These are phyloP conservation scores for Fusarium chuoi DNA, from an alignment of 2,329 filamentous ascomycete species.

Conservation along the genomic window DNA sequence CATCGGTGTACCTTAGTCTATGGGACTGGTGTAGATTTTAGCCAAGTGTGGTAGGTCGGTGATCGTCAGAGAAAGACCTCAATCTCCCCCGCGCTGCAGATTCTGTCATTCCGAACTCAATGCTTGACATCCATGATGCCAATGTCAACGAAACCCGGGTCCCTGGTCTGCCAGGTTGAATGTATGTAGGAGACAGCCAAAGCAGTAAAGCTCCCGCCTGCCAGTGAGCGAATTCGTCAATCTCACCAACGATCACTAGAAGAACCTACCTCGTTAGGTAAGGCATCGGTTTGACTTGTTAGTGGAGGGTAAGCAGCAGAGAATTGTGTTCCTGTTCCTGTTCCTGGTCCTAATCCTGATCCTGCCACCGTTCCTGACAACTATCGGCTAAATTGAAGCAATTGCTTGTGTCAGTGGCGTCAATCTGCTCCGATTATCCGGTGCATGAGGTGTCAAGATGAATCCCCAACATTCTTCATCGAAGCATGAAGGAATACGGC, in stretches of 20 bases:
- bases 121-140: conserved; percentile 5
- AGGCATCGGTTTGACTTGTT: conserved; percentile 10
- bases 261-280: conserved; percentile 32
- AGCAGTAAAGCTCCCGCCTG: conserved; percentile 27
- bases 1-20: background rate
- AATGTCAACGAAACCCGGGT: background rate
- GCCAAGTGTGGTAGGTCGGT: conserved; percentile 11
- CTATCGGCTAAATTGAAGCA: conserved; percentile 22
- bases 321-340: background rate
- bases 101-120: conserved; percentile 6
- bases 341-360: background rate
- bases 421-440: conserved; percentile 4
- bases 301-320: background rate
- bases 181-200: conserved; percentile 9
- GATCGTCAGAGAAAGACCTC: conserved; percentile 14
- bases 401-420: conserved; percentile 22
- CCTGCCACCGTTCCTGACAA: conserved; percentile 3
- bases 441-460: conserved; percentile 1
- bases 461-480: background rate
- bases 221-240: conserved; percentile 27
- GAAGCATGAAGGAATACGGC: background rate
- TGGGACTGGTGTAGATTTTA: conserved; percentile 1
- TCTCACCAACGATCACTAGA: conserved; percentile 5
- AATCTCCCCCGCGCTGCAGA: conserved; percentile 15
- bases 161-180: conserved; percentile 22